These are phyloP conservation scores for Flaveria sonorensis DNA, from an alignment of 129 eudicot genomes.

Conservation along the genomic window DNA sequence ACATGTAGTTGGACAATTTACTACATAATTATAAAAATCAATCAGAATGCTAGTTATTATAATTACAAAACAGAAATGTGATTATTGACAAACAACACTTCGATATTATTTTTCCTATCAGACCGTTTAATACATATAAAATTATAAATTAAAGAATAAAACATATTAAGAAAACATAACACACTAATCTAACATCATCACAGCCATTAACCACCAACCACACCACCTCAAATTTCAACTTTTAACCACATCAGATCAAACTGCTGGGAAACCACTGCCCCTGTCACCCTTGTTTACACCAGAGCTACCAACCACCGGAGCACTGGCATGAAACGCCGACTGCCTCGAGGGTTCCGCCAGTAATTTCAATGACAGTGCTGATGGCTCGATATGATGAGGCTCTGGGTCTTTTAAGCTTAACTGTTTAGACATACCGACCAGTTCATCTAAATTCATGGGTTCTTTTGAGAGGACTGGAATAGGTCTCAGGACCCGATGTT, in stretches of 20 bases:
- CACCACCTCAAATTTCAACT: not conserved
- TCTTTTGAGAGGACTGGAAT: conserved; percentile 55
- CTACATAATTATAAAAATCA: not conserved
- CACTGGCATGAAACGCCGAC: conserved; percentile 67
- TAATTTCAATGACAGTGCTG: conserved; percentile 52
- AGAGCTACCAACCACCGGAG: conserved; percentile 35
- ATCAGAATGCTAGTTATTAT: not conserved
- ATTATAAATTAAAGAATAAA: conserved; percentile 30
- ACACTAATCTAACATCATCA: conserved; percentile 30
- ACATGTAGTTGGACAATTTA: not conserved
- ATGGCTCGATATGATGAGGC: conserved; percentile 37
- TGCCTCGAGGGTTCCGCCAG: conserved; percentile 58
- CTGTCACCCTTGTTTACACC: conserved; percentile 42
- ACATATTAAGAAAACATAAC: conserved; percentile 16
- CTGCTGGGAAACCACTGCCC: conserved; percentile 5
- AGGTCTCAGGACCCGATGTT: conserved; percentile 58
- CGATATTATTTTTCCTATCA: conserved; percentile 28
- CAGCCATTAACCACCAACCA: conserved; percentile 5
- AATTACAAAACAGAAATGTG: conserved; percentile 7
- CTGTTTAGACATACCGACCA: conserved; percentile 72
- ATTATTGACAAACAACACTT: conserved; percentile 23
- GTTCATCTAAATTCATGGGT: conserved; percentile 59
- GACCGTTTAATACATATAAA: conserved; percentile 17
- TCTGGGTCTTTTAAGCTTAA: conserved; percentile 52
- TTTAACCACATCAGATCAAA: conserved; percentile 16